Percentiles rank a stretch among this genome's conserved stretches.
Conservation (phyloP, 2,329 filamentous ascomycete species). For the Talaromyces sp. region DNA sequence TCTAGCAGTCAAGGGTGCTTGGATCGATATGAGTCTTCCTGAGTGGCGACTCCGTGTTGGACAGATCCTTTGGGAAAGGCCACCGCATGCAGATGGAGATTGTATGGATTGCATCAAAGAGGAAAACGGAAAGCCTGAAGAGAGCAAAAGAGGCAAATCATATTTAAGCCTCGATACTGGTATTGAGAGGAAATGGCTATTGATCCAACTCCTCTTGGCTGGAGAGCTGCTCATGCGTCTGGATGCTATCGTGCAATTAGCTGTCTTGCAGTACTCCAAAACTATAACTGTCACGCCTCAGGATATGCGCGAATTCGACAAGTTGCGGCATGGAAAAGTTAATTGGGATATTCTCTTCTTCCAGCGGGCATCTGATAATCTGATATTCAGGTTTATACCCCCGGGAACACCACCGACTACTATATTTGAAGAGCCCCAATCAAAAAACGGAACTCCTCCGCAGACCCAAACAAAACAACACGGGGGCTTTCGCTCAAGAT, state of each 20-base stretch:
- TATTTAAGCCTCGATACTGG: neutral
- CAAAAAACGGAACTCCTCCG: neutral
- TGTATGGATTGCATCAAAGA: slow-evolving; percentile 21
- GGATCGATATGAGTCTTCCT: slow-evolving; percentile 47
- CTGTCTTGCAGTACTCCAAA: slow-evolving; percentile 39
- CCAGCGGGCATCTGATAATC: slow-evolving; percentile 51
- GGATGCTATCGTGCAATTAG: slow-evolving; percentile 46
- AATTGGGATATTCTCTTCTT: slow-evolving; percentile 57
- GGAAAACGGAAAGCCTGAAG: neutral
- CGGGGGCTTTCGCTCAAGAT: slow-evolving; percentile 23
- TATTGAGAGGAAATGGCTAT: slow-evolving; percentile 45
- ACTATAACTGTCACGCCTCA: slow-evolving; percentile 39
- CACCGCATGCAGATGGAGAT: slow-evolving; percentile 37
- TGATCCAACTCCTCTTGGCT: slow-evolving; percentile 54
- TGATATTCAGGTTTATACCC: slow-evolving; percentile 36
- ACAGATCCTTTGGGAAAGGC: slow-evolving; percentile 44
- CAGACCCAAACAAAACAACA: slow-evolving; percentile 15
- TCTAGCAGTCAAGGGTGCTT: slow-evolving; percentile 43
- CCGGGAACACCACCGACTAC: neutral
- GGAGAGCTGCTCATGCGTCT: slow-evolving; percentile 55
- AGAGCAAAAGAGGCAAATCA: slow-evolving; percentile 20
- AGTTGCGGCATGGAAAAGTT: slow-evolving; percentile 49
- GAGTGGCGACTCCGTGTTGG: slow-evolving; percentile 48
- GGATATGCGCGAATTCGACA: slow-evolving; percentile 47
- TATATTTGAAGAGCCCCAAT: neutral